phyloP scores from a whole-genome alignment of 768 basidiomycete species.

The Podaxis mareebaensis region DNA sequence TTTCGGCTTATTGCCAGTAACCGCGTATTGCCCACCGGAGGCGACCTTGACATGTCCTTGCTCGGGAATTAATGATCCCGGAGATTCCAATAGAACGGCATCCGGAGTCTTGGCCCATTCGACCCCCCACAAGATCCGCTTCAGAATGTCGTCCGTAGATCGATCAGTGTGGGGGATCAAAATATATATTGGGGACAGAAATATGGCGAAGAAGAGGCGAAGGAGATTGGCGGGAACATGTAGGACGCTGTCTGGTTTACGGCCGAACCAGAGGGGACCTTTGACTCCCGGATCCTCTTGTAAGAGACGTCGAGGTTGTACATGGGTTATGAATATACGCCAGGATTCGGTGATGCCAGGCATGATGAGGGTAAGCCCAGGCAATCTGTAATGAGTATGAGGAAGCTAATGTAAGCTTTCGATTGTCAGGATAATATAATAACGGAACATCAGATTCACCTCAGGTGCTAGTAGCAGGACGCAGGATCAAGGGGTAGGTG shows the following conservation, averaged over 20 bases:
- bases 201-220: constrained; percentile 8
- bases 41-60: neutral
- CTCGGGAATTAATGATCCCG: neutral
- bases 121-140: constrained; percentile 4
- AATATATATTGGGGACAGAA: neutral
- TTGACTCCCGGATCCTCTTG: constrained; percentile 8
- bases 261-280: constrained; percentile 15
- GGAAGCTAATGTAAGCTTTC: neutral
- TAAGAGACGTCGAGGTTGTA: constrained; percentile 8
- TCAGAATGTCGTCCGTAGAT: neutral
- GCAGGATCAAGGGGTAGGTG: too few relatives aligned
- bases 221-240: constrained; percentile 8
- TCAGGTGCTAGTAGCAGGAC: too few relatives aligned
- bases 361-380: neutral
- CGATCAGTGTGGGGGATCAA: neutral
- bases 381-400: neutral
- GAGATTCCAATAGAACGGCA: constrained; percentile 9
- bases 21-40: constrained; percentile 9
- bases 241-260: neutral
- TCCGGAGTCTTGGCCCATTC: constrained; percentile 13
- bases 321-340: neutral
- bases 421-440: too few relatives aligned
- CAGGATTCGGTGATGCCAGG: constrained; percentile 1
- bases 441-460: too few relatives aligned
- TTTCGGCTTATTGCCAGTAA: constrained; percentile 7